phyloP scores from a whole-genome alignment of 768 basidiomycete genomes.

The Pisolithus marmoratus region DNA sequence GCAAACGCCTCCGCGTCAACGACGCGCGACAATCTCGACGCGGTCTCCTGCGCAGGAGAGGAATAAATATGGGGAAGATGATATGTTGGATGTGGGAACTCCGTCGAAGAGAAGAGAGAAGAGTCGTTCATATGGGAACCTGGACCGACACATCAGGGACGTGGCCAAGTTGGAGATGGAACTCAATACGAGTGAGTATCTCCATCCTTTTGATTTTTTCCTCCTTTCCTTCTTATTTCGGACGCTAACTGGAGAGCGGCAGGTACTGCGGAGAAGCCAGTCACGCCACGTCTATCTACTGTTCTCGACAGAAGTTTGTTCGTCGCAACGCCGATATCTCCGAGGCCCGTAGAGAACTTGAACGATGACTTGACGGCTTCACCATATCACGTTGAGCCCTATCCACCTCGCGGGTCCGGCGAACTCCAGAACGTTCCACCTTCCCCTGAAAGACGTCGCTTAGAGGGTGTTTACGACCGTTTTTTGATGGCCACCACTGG shows the following conservation, averaged over 20 bases:
- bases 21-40: conserved; percentile 65
- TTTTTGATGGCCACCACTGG: conserved; percentile 79
- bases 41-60: conserved; percentile 45
- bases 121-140: conserved; percentile 58
- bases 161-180: conserved; percentile 61
- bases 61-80: conserved; percentile 16
- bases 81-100: conserved; percentile 37
- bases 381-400: conserved; percentile 59
- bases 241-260: background rate
- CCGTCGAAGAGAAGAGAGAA: conserved; percentile 64
- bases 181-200: conserved; percentile 50
- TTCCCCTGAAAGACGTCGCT: conserved; percentile 51
- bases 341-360: conserved; percentile 34
- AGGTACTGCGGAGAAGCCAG: conserved; percentile 35
- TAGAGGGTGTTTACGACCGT: conserved; percentile 76
- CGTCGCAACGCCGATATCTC: conserved; percentile 44
- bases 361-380: conserved; percentile 51
- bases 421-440: conserved; percentile 33
- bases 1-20: conserved; percentile 31
- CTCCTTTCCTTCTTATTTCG: conserved; percentile 3
- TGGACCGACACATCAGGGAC: conserved; percentile 64
- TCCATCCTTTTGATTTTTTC: background rate
- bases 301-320: conserved; percentile 67
- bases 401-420: conserved; percentile 43
- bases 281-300: conserved; percentile 51